Base-by-base conservation (phyloP, 768 basidiomycete species). In the Agaricus blazei region DNA sequence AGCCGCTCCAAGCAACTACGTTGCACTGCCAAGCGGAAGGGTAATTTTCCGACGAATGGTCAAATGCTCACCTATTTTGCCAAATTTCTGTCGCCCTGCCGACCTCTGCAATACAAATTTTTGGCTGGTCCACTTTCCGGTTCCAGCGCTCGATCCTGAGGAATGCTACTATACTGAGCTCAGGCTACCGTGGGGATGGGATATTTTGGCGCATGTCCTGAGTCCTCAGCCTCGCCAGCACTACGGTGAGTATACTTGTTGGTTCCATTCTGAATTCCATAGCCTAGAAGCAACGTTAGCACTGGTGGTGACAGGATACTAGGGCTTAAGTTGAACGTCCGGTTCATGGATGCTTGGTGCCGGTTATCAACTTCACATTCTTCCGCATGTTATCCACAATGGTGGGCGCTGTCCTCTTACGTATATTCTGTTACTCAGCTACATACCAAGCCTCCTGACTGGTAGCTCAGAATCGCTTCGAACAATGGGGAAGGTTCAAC, bases 241-340 rank as follows among this genome's bases (percentile, higher is more conserved):
- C 19, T 19, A 19, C 19, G 19, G 19, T 19, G 19, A 19, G 19
- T 19, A 19, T 19, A 19, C 19, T 19, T 19, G 19, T 19, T 19
- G 19, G 19, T 19, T 15, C 19, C 11, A 23, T 36, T 6, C 54
- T 28, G 19, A 19, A 19, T 19, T 19, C 19, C 19, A 19, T 19
- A 87, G 12, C 79, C 81, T 0, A 87, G 85, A 58, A 88, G 88
- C 3, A 90, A 90, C 62, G 80, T 90, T 65, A 87, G 84, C 11
- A 76, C 88, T 58, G 84, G 86, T 51, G 86, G 85, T 84, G 78
- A 57, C 68, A 63, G 36, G 38, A 48, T 27, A 29, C 47, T 54
- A 46, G 45, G 27, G 19, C 34, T 60, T 23, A 57, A 11, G 11
- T 8, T 8, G 34, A 11, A 62, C 42, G 47, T 57, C 29, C 52